Evolutionary conservation across 73 alveolate genomes (phyloP).

Genomic region (Urostyla sp.): DNA sequence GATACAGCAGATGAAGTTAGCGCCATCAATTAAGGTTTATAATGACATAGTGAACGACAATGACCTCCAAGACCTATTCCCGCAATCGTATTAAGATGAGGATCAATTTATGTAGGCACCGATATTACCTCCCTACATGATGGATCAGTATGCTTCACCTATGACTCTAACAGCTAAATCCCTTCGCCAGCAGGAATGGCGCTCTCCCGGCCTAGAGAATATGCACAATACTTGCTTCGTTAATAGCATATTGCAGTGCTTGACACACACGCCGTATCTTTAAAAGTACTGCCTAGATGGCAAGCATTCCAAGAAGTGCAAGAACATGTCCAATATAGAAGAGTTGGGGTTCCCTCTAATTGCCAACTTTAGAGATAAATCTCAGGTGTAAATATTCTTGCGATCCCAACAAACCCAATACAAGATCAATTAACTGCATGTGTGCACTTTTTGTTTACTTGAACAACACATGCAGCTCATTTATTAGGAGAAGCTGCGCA

Average conservation of each 20-base stretch:
- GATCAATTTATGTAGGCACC: too few relatives aligned
- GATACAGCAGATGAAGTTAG: too few relatives aligned
- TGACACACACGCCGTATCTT: slow-evolving; percentile 74
- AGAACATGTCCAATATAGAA: not conserved
- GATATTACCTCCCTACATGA: too few relatives aligned
- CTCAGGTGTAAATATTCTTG: slow-evolving; percentile 5
- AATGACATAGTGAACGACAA: too few relatives aligned
- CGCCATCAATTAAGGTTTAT: too few relatives aligned
- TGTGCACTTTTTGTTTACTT: slow-evolving; percentile 15
- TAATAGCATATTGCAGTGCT: slow-evolving; percentile 77
- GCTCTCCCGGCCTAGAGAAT: slow-evolving; percentile 76
- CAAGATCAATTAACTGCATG: not conserved
- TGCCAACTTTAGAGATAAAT: not conserved
- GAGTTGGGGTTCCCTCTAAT: not conserved
- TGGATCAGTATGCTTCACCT: too few relatives aligned
- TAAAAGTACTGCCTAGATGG: not conserved
- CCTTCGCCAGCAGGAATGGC: not conserved
- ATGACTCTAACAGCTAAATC: not conserved
- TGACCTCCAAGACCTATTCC: too few relatives aligned
- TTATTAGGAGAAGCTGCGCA: not conserved
- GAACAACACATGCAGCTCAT: slow-evolving; percentile 7
- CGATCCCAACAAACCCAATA: not conserved
- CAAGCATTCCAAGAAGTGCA: slow-evolving; percentile 25
- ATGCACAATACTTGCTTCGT: slow-evolving; percentile 88
- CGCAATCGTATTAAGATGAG: too few relatives aligned